A percentile compares a stretch with the other conserved stretches of the same genome.
Evolutionary conservation across 208 protist species (phyloP).

Genomic region (Phytomonas francai): DNA sequence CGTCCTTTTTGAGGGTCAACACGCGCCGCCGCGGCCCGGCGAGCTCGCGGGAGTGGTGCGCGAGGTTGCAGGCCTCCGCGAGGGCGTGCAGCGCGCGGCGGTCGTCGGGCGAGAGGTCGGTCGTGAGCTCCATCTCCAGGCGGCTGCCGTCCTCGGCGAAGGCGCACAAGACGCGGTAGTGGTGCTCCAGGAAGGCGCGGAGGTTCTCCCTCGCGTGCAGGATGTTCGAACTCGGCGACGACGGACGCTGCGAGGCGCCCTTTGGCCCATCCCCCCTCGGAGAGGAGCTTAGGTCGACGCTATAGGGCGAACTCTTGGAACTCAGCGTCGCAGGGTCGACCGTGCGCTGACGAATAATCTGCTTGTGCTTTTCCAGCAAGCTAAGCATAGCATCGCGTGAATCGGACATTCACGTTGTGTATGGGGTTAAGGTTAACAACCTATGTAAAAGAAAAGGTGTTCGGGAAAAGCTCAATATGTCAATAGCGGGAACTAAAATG

Average conservation of each 20-base stretch:
- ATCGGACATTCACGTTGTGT: constrained; percentile 3
- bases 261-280: background rate
- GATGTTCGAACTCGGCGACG: constrained; percentile 5
- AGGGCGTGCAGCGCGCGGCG: constrained; percentile 70
- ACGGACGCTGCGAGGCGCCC: background rate
- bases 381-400: constrained; percentile 20
- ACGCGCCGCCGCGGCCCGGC: constrained; percentile 19
- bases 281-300: constrained; percentile 4
- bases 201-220: constrained; percentile 52
- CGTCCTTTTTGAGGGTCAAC: constrained; percentile 78
- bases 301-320: constrained; percentile 6
- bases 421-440: background rate
- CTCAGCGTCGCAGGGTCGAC: constrained; percentile 14
- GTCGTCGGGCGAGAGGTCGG: constrained; percentile 57
- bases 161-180: constrained; percentile 50
- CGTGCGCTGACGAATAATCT: constrained; percentile 19
- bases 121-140: constrained; percentile 56
- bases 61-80: constrained; percentile 81
- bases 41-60: constrained; percentile 57
- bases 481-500: background rate
- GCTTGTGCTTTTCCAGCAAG: constrained; percentile 21
- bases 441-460: no score
- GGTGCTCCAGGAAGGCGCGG: constrained; percentile 59
- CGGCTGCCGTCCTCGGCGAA: constrained; percentile 78
- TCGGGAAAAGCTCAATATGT: background rate